Base-by-base conservation (phyloP, 176 grass and related monocot genomes). In the Hyparrhenia diplandra region DNA sequence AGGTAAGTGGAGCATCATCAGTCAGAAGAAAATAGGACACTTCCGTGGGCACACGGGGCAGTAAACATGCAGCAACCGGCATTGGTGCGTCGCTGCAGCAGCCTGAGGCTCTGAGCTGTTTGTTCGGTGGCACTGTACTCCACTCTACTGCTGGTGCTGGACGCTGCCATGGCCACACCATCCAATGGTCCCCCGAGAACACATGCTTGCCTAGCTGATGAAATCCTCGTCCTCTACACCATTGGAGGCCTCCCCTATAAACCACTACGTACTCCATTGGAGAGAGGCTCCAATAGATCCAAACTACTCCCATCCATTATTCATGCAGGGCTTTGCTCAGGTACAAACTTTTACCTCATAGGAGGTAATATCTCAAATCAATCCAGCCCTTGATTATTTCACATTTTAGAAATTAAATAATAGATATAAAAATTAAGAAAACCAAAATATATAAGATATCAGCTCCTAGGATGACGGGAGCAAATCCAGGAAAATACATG, bases 51-150 rank as follows among this genome's bases (percentile, higher is more conserved):
- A 54, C 52, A 57, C 21, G 13, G 52, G 52, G 51, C 21, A 23
- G 51, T 54, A 54, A 2, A 54, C 51, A 54, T 34, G 34, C 8
- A 36, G 62, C 40, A 64, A 32, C 39, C 4, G 13, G 21, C 58
- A 81, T 77, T 89, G 63, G 71, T 81, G 46, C 25, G 14, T 29
- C 43, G 45, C 34, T 13, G 67, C 67, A 62, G 71, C 63, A n/a
- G 21, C 52, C 52, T 57, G 21, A 23, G 52, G 2, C 52, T 57
- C 78, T 82, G 64, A 85, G 87, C 78, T 89, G 87, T 89, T 77
- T 77, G 78, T 78, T 89, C 66, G 87, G 83, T 89, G 87, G 83
- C 83, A 82, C 66, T 82, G 87, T 85, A 4, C 4, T n/a, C n/a
- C n/a, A 32, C 31, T 32, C 31, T 32, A 85, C 80, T 83, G 45